Conservation (phyloP, 352 stramenopile species). For the Phytophthora chlamydospora region DNA sequence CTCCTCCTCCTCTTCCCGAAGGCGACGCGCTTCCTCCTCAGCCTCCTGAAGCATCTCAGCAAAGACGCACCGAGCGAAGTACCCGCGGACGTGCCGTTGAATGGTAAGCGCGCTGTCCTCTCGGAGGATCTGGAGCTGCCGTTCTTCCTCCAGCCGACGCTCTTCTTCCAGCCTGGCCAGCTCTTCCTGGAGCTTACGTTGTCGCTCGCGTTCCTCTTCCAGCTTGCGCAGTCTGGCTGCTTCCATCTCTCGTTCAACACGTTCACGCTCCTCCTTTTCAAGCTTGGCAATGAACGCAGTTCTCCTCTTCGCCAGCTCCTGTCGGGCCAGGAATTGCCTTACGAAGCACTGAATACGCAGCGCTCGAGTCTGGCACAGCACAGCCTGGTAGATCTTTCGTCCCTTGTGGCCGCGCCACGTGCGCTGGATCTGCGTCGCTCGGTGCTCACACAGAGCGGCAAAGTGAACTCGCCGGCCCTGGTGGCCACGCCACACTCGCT, state of each 20-base stretch:
- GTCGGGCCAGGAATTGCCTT: constrained; percentile 44
- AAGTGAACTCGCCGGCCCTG: constrained; percentile 38
- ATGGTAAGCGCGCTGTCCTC: constrained; percentile 52
- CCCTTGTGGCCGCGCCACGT: constrained; percentile 47
- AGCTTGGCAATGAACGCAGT: constrained; percentile 44
- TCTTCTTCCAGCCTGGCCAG: constrained; percentile 41
- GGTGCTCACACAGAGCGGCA: constrained; percentile 34
- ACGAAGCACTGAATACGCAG: constrained; percentile 58
- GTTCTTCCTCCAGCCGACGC: constrained; percentile 42
- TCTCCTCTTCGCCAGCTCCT: constrained; percentile 36
- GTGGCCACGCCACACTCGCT: constrained; percentile 49
- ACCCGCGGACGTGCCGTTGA: constrained; percentile 51
- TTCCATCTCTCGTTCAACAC: constrained; percentile 41
- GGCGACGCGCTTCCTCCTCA: constrained; percentile 41
- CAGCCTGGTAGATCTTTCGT: constrained; percentile 39
- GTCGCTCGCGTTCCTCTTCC: constrained; percentile 39
- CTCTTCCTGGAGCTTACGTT: constrained; percentile 40
- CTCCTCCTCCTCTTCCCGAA: constrained; percentile 55
- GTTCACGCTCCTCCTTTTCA: constrained; percentile 42
- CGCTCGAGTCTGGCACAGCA: constrained; percentile 48
- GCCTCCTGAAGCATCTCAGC: constrained; percentile 44
- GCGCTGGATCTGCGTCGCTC: constrained; percentile 56
- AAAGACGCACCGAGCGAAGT: constrained; percentile 51
- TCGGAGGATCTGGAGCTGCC: constrained; percentile 15
- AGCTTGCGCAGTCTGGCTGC: constrained; percentile 33